Evolutionary conservation across 1,284 basidiomycete species (phyloP).

Genomic region (Athelia sp.): DNA sequence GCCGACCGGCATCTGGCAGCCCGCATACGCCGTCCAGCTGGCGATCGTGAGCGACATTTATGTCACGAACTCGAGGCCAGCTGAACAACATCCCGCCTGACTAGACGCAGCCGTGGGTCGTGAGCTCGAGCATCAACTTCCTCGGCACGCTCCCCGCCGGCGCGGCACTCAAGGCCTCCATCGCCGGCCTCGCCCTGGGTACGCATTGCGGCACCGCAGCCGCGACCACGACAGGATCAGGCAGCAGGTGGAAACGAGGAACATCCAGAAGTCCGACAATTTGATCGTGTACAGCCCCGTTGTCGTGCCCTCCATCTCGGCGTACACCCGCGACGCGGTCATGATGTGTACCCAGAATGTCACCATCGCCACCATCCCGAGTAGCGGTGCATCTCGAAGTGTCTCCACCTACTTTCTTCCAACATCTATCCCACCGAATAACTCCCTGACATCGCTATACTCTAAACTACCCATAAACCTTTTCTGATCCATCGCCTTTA

Average conservation of each 20-base stretch:
- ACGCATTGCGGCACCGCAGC: not conserved
- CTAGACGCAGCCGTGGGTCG: not conserved
- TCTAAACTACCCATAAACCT: not conserved
- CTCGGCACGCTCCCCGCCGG: not conserved
- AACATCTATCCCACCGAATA: not conserved
- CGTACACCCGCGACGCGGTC: too few relatives aligned
- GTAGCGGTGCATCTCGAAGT: slow-evolving; percentile 53
- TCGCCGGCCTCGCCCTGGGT: not conserved
- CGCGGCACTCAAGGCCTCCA: not conserved
- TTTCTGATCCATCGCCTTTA: not conserved
- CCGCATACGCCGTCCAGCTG: not conserved
- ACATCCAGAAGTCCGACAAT: too few relatives aligned
- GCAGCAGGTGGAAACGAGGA: too few relatives aligned
- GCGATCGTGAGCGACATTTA: not conserved
- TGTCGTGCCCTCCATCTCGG: too few relatives aligned
- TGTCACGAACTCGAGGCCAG: not conserved
- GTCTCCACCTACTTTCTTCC: not conserved
- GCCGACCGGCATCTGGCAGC: not conserved
- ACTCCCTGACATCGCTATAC: too few relatives aligned
- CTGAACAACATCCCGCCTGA: not conserved
- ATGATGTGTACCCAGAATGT: slow-evolving; percentile 53
- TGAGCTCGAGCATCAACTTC: not conserved
- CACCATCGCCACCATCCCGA: too few relatives aligned
- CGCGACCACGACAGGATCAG: not conserved
- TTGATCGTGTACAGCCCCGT: too few relatives aligned